Base-by-base conservation (phyloP, 2,329 filamentous ascomycete species). In the Hymenotorrendiella dingleyae region DNA sequence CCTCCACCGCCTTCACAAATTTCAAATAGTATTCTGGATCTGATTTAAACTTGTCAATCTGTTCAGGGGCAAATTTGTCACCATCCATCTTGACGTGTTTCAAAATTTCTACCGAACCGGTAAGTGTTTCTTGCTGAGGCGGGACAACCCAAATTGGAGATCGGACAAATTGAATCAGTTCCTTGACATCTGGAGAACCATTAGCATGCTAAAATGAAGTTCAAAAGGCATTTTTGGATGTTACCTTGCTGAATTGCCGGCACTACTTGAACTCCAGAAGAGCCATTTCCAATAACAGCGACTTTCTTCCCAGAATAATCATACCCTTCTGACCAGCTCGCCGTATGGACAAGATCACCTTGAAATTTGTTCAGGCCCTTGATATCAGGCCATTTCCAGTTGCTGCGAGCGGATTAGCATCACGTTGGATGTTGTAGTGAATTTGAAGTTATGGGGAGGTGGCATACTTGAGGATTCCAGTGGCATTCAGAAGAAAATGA, bases 371-470 rank as follows among this genome's bases (percentile, higher is more conserved):
- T 28, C n/a, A 80, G 67, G 0, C 78, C 79, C 1, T 73, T 71
- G 48, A 80, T 80, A 23, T 78, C 64, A 0, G 80, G 81, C 2
- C 82, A 62, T 45, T 73, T 76, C 79, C 78, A 84, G 10, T 72
- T 72, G 52, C 51, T 55, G 7, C 1, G 16, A 8, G 12, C 20
- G 2, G 11, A 6, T 34, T 22, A 34, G 32, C 32, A 21, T 7
- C 4, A 9, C 9, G 16, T n/a, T n/a, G n/a, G n/a, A n/a, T n/a
- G n/a, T n/a, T n/a, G n/a, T n/a, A n/a, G n/a, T n/a, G n/a, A 22
- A n/a, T 21, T 6, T 16, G 16, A 4, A 19, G 30, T 33, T 10
- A 33, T 16, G 12, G 17, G 9, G 11, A 5, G 9, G 12, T 4
- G 10, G 30, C 40, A 1, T 27, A 46, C 44, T 46, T 46, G 16